Evolutionary conservation across 768 basidiomycete genomes (phyloP), one percentile per base, ranked within the genome.

Genomic region (Hygrophorus russula): DNA sequence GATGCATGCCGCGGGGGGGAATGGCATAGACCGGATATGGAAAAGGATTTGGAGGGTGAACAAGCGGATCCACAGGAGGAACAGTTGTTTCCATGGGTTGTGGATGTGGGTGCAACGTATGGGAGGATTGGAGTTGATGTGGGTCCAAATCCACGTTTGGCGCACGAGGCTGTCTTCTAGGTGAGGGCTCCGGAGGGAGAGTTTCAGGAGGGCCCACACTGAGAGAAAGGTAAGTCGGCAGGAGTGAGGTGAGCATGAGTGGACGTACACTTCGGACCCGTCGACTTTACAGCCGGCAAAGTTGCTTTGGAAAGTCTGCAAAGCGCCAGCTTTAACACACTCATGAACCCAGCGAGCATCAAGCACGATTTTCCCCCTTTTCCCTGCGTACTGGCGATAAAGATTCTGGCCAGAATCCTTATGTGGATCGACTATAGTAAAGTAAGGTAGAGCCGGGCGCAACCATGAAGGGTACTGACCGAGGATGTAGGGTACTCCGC

Each of bases 211-310:
- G 35, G 19, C 48, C 49, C 30, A 27, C 36, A 28, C 14, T 39
- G 30, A 15, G 35, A 17, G 20, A 36, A 17, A 35, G 29, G 36
- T 42, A 31, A 36, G 30, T 31, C 11, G 18, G 13, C 30, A 39
- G 20, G 33, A 41, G 34, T 24, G 6, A 35, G 28, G 31, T 14
- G 17, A 3, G 3, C 14, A 44, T 11, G 27, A 39, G 24, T 42
- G 30, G n/a, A 63, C 71, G 29, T 61, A 90, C 86, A 66, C 61
- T 60, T 90, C 85, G 13, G 66, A 69, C 17, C 86, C 87, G 14
- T 73, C 79, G 14, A 91, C 75, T 63, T 83, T 89, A 52, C 83
- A 90, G 18, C 76, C 82, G 9, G 80, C 85, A 76, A 82, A 91
- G 52, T 85, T 78, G 45, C 67, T 76, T 39, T 76, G 71, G 53